phyloP scores from a whole-genome alignment of 192 early-diverging fungal species.

The Coemansia sp. region DNA sequence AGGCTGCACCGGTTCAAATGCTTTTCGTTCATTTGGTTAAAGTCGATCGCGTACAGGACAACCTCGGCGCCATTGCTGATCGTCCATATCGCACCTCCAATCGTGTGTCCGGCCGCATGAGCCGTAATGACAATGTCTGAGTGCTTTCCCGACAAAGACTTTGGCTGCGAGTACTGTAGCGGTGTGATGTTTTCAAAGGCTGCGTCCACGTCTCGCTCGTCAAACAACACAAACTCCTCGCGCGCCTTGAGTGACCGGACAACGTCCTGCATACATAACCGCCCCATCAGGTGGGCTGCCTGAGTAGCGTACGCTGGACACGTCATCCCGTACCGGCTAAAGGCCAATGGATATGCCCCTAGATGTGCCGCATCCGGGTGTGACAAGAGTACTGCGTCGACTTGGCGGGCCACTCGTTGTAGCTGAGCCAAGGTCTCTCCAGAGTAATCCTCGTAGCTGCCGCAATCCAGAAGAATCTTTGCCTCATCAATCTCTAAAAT shows the following conservation, averaged over 20 bases:
- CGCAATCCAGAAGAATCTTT: constrained; percentile 95
- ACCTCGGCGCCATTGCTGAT: constrained; percentile 93
- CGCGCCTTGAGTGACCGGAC: constrained; percentile 68
- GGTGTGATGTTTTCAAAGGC: constrained; percentile 82
- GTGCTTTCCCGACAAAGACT: constrained; percentile 65
- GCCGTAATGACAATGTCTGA: constrained; percentile 88
- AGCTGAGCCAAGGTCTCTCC: constrained; percentile 67
- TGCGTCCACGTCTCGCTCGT: constrained; percentile 76
- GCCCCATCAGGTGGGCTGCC: constrained; percentile 93
- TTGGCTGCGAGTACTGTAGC: constrained; percentile 89
- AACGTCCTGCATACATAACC: constrained; percentile 80
- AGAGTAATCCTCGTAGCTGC: constrained; percentile 81
- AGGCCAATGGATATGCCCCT: constrained; percentile 84
- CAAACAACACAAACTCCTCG: constrained; percentile 77
- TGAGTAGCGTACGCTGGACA: constrained; percentile 90
- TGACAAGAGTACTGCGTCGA: constrained; percentile 87
- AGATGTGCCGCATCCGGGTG: constrained; percentile 89
- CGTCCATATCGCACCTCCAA: constrained; percentile 97
- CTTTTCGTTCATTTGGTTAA: constrained; percentile 91
- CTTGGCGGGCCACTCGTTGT: constrained; percentile 80
- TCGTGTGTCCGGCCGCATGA: constrained; percentile 88
- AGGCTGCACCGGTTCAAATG: constrained; percentile 53
- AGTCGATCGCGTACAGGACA: constrained; percentile 96
- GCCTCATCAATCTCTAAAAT: constrained; percentile 91
- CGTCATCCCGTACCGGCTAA: constrained; percentile 72